These are phyloP conservation scores for Xylaria sp. DNA, from an alignment of 2,329 filamentous ascomycete species.

Conservation along the genomic window DNA sequence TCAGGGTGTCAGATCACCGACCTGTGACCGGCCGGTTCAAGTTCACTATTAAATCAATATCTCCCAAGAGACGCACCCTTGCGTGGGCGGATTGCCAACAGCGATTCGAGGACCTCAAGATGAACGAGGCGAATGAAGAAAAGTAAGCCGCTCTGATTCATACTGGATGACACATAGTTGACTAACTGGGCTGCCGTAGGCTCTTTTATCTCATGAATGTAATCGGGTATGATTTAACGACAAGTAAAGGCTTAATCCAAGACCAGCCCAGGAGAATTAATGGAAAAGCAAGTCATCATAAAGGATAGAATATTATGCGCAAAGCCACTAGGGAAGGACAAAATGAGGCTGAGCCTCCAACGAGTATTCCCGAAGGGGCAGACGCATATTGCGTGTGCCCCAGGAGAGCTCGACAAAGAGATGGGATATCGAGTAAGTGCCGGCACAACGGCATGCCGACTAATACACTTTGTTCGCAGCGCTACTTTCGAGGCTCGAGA, in stretches of 20 bases:
- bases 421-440: background rate
- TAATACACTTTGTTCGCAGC: constrained; percentile 12
- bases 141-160: constrained; percentile 70
- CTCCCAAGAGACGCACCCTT: constrained; percentile 70
- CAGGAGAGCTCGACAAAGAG: constrained; percentile 12
- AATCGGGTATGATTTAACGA: constrained; percentile 66
- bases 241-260: constrained; percentile 59
- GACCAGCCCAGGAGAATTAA: constrained; percentile 50
- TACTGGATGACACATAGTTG: constrained; percentile 31
- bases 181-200: constrained; percentile 50
- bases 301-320: constrained; percentile 36
- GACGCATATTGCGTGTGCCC: background rate
- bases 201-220: constrained; percentile 62
- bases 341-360: constrained; percentile 8
- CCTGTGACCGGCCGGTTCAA: constrained; percentile 89
- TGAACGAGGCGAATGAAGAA: constrained; percentile 74
- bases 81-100: constrained; percentile 80
- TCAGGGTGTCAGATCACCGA: constrained; percentile 90
- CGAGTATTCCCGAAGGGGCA: background rate
- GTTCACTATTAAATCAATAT: constrained; percentile 85
- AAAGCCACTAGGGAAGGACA: constrained; percentile 4
- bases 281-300: constrained; percentile 38
- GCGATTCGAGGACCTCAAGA: constrained; percentile 77
- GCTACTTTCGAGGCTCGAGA: constrained; percentile 10
- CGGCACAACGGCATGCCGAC: constrained; percentile 4